These are phyloP conservation scores for Penicillium manginii DNA, from an alignment of 495 filamentous ascomycete species.

Conservation along the genomic window DNA sequence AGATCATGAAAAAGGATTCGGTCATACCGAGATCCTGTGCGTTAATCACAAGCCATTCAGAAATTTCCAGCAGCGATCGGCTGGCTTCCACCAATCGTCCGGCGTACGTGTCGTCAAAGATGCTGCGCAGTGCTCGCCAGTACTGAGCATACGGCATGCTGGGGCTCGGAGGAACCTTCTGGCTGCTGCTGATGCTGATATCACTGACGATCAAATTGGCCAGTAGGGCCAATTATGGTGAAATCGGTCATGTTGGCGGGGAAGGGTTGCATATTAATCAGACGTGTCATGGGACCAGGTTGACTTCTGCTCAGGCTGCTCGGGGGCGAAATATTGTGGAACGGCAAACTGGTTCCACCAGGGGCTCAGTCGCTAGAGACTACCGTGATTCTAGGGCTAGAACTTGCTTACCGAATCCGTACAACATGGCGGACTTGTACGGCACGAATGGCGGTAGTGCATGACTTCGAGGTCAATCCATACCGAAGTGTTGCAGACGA, in stretches of 20 bases:
- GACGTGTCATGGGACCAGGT: conserved; percentile 54
- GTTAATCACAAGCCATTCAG: conserved; percentile 82
- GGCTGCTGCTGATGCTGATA: too few species aligned
- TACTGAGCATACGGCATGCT: conserved; percentile 62
- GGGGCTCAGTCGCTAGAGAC: conserved; percentile 78
- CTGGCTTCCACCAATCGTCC: conserved; percentile 76
- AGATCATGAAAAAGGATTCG: conserved; percentile 24
- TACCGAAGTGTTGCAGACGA: too few species aligned
- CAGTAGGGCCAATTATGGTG: conserved; percentile 37
- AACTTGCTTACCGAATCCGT: conserved; percentile 73
- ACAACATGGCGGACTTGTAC: conserved; percentile 73
- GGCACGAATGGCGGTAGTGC: conserved; percentile 44
- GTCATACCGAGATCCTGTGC: conserved; percentile 82
- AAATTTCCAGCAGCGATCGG: conserved; percentile 73
- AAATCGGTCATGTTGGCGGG: conserved; percentile 57
- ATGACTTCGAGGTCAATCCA: too few species aligned
- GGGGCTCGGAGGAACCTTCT: too few species aligned
- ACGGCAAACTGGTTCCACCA: conserved; percentile 70
- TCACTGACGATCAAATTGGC: conserved; percentile 30
- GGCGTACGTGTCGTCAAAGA: conserved; percentile 74
- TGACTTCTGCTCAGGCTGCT: conserved; percentile 66
- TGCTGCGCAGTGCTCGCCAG: conserved; percentile 69
- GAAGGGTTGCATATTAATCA: conserved; percentile 55
- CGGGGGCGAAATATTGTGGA: conserved; percentile 76
- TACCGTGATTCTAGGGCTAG: conserved; percentile 71